Base-by-base conservation (phyloP, 192 early-diverging fungal species). In the Rhizoclosmatium globosum region DNA sequence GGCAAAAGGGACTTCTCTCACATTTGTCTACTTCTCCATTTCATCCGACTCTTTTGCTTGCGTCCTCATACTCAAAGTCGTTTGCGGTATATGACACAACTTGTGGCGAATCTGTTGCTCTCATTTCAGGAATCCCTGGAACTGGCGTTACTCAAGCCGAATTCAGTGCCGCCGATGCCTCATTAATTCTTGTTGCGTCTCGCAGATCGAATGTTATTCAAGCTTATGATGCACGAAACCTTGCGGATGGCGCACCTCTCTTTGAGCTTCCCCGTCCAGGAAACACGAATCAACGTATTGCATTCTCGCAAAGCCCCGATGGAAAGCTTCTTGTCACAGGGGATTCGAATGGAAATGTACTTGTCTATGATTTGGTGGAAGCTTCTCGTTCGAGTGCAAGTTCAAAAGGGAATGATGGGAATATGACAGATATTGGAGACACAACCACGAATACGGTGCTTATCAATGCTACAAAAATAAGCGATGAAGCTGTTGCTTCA, bases 61-160 rank as follows among this genome's bases (percentile, higher is more conserved):
- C 72, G 7, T 56, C 41, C 41, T 62, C 58, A 7, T 74, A 42
- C 44, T 43, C 56, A 7, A 39, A 47, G 9, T 62, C 56, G 2
- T 9, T 60, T 2, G 56, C 31, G 4, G 38, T 74, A 1, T 64
- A 74, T 47, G 72, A 74, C 46, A 45, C 60, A 6, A 42, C 39
- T 7, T 74, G 59, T 43, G n/a, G 6, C 15, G 57, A 64, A 44
- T 17, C 61, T 11, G 72, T 64, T 44, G 56, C 72, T 31, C n/a
- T 71, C 31, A 42, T 71, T 13, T 23, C 2, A 2, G 72, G 72
- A 2, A 7, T 74, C 7, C n/a, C 21, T 3, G 72, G 72, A 17
- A 64, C 58, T 17, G 72, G 72, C 42, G 59, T 62, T 17, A 74
- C 72, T 4, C 72, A 74, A 47, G 72, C 44, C 42, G 72, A 60